Evolutionary conservation across 2,329 filamentous ascomycete species (phyloP), one percentile per base, ranked within the genome.

Genomic region (Fusarium multiceps): DNA sequence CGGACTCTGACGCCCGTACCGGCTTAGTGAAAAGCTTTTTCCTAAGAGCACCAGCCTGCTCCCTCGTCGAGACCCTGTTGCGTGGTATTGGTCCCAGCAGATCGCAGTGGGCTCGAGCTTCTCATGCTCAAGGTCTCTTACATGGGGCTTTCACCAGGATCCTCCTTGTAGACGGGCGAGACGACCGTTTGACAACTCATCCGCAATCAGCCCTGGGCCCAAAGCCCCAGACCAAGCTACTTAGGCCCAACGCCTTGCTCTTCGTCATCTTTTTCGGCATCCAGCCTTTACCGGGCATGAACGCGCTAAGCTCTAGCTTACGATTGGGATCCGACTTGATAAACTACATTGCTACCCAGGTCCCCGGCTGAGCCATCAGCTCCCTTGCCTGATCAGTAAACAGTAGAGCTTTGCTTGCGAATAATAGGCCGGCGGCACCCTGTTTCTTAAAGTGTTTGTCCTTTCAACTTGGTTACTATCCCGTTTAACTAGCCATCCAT

Each of bases 91-190:
- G 61, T 75, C 76, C 75, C 72, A 78, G 77, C 73, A 78, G 77
- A 76, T 78, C 75, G 74, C 48, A 73, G 80, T 80, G 78, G 80
- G 81, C 78, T 77, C 77, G 77, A 78, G 80, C 79, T 79, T 80
- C 77, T 80, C 77, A 78, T 77, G 75, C 77, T 77, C 73, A 75
- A 78, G 75, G 73, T 74, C 77, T 77, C 74, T 74, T 78, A 76
- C 78, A 79, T 76, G 75, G 78, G 67, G 72, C 63, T 63, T 72
- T 64, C 74, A 69, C 81, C 74, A 75, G 81, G 82, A 80, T 82
- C 74, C 73, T 79, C 81, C 81, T 75, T 77, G 81, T 77, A 80
- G 74, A 76, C 72, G 72, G 73, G 73, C 78, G 72, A 78, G 74
- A 78, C 76, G 68, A 71, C 75, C 68, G 78, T 78, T 72, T 78